These are phyloP conservation scores for Neopestalotiopsis clavispora DNA, from an alignment of 2,329 filamentous ascomycete genomes.

Conservation along the genomic window DNA sequence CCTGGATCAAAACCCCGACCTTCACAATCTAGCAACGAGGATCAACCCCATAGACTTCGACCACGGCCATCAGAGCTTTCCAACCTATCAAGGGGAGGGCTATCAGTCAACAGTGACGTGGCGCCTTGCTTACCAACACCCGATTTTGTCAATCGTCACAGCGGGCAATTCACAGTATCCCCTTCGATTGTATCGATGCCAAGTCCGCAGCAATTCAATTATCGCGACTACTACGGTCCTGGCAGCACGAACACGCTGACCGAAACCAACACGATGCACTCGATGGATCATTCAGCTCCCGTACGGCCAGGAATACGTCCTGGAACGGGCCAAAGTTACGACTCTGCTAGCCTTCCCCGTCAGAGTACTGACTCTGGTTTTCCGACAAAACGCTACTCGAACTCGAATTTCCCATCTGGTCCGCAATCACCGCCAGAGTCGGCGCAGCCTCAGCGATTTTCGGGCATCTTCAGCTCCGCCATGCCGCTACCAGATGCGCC, in stretches of 20 bases:
- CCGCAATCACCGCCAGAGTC: slow-evolving; percentile 40
- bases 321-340: slow-evolving; percentile 64
- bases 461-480: slow-evolving; percentile 84
- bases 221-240: slow-evolving; percentile 58
- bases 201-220: slow-evolving; percentile 60
- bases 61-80: slow-evolving; percentile 52
- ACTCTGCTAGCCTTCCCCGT: slow-evolving; percentile 55
- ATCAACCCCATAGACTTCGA: slow-evolving; percentile 54
- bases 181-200: slow-evolving; percentile 52
- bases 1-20: slow-evolving; percentile 66
- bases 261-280: slow-evolving; percentile 62
- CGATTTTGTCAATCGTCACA: slow-evolving; percentile 69
- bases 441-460: slow-evolving; percentile 61
- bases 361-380: slow-evolving; percentile 57
- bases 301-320: slow-evolving; percentile 58
- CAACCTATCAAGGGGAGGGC: slow-evolving; percentile 56
- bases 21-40: slow-evolving; percentile 63
- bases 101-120: slow-evolving; percentile 66
- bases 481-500: slow-evolving; percentile 77
- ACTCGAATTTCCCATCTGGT: slow-evolving; percentile 53
- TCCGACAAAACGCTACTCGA: slow-evolving; percentile 57
- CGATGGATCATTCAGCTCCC: slow-evolving; percentile 55
- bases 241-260: slow-evolving; percentile 54
- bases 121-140: slow-evolving; percentile 68
- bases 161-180: slow-evolving; percentile 68